Percentiles rank a stretch among this genome's conserved stretches.
Evolutionary conservation across 306 rosid species (phyloP).

Genomic region (Oemleria cerasiformis): DNA sequence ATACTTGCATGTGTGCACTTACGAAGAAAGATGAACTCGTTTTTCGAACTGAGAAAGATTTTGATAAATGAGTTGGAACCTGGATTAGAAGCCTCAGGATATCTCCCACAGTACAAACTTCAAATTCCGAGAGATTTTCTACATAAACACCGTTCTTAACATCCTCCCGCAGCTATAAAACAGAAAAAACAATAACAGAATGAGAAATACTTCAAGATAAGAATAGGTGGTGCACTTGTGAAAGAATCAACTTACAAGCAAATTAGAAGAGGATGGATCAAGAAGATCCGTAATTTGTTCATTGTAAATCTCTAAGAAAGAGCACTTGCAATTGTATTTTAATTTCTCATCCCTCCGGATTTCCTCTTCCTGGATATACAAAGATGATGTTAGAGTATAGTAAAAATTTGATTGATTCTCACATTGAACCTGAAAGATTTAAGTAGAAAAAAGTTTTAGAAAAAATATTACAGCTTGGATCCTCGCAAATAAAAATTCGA

Average conservation of each 20-base stretch:
- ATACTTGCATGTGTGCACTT: slow-evolving; percentile 14
- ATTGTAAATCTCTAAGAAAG: slow-evolving; percentile 94
- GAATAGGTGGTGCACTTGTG: slow-evolving; percentile 12
- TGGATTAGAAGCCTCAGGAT: slow-evolving; percentile 76
- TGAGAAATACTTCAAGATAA: slow-evolving; percentile 17
- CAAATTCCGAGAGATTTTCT: slow-evolving; percentile 91
- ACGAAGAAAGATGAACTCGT: slow-evolving; percentile 3
- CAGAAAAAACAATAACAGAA: slow-evolving; percentile 1
- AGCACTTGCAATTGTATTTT: slow-evolving; percentile 92
- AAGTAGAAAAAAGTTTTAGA: slow-evolving; percentile 12
- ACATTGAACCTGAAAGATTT: slow-evolving; percentile 15
- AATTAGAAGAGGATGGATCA: slow-evolving; percentile 83
- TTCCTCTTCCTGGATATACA: slow-evolving; percentile 82
- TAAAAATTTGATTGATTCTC: background rate
- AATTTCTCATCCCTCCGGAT: slow-evolving; percentile 81
- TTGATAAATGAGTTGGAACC: slow-evolving; percentile 38
- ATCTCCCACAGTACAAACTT: slow-evolving; percentile 75
- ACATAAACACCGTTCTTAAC: slow-evolving; percentile 89
- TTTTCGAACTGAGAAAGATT: slow-evolving; percentile 23
- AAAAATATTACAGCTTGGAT: slow-evolving; percentile 75
- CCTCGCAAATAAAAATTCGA: slow-evolving; percentile 96
- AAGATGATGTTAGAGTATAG: slow-evolving; percentile 21
- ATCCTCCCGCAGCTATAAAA: slow-evolving; percentile 86
- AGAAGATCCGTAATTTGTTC: slow-evolving; percentile 94
- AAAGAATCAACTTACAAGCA: slow-evolving; percentile 64